Evolutionary conservation across 495 filamentous ascomycete genomes (phyloP).

Genomic region (Aspergillus egyptiacus): DNA sequence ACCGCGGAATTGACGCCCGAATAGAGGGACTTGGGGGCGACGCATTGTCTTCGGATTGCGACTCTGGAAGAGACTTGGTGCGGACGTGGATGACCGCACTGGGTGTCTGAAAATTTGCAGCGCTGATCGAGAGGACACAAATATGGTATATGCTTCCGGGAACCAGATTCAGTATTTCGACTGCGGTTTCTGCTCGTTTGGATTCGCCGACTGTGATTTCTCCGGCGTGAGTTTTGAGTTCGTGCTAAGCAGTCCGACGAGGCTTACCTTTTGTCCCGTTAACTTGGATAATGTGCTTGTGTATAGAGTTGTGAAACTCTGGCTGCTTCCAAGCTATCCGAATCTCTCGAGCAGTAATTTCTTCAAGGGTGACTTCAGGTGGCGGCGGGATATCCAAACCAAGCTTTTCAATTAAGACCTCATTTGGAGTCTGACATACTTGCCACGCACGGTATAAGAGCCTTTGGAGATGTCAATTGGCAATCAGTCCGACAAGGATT

Average conservation of each 20-base stretch:
- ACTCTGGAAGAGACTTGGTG: conserved; percentile 54
- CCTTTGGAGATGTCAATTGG: conserved; percentile 41
- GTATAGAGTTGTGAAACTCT: conserved; percentile 66
- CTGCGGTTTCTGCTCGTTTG: conserved; percentile 75
- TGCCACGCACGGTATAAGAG: conserved; percentile 75
- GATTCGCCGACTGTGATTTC: conserved; percentile 70
- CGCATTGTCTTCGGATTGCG: conserved; percentile 49
- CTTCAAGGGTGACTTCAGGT: conserved; percentile 86
- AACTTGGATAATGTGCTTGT: conserved; percentile 85
- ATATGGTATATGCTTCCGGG: conserved; percentile 88
- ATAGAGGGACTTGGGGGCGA: conserved; percentile 33
- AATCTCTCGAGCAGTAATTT: conserved; percentile 77
- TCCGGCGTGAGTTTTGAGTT: conserved; percentile 3
- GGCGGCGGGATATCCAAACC: conserved; percentile 89
- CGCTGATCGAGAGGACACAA: conserved; percentile 80
- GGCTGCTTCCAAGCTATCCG: conserved; percentile 88
- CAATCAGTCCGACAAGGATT: background rate
- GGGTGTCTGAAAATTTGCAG: conserved; percentile 83
- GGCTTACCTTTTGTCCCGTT: conserved; percentile 83
- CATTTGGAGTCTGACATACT: conserved; percentile 82
- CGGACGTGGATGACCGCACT: conserved; percentile 78
- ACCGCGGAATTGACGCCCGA: conserved; percentile 39
- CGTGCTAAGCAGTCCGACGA: background rate
- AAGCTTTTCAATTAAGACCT: conserved; percentile 80
- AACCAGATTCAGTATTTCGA: conserved; percentile 78